These are phyloP conservation scores for Jacaranda copaia DNA, from an alignment of 257 asterid species.

Conservation along the genomic window DNA sequence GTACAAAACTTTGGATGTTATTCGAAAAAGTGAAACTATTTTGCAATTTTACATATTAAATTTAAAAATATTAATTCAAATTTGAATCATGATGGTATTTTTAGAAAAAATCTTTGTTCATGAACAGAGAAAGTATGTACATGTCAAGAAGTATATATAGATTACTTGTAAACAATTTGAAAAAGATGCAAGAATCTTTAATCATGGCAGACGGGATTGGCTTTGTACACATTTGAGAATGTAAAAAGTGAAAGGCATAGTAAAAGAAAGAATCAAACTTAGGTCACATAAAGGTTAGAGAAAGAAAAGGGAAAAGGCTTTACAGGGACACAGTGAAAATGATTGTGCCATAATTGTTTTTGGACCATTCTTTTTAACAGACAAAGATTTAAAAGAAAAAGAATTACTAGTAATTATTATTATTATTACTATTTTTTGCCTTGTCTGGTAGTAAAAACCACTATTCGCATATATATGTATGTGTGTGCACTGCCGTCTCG, in stretches of 20 bases:
- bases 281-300: conserved; percentile 59
- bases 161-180: too few species aligned
- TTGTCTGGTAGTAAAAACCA: conserved; percentile 1
- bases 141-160: too few species aligned
- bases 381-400: not conserved
- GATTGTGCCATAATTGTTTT: conserved; percentile 71
- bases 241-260: conserved; percentile 3
- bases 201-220: not conserved
- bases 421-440: not conserved
- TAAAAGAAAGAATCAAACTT: conserved; percentile 29
- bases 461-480: not conserved
- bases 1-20: too few species aligned
- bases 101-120: too few species aligned
- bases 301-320: conserved; percentile 64
- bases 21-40: too few species aligned
- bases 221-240: not conserved
- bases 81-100: too few species aligned
- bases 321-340: conserved; percentile 75
- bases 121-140: too few species aligned
- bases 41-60: too few species aligned
- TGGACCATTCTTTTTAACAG: conserved; percentile 39
- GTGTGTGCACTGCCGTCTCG: conserved; percentile 65
- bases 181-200: not conserved
- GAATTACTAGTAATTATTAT: too few species aligned
- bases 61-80: too few species aligned